Percentiles rank a stretch among this genome's conserved stretches.
phyloP scores from a whole-genome alignment of 441 rosid species.

The Erysimum cheiri region DNA sequence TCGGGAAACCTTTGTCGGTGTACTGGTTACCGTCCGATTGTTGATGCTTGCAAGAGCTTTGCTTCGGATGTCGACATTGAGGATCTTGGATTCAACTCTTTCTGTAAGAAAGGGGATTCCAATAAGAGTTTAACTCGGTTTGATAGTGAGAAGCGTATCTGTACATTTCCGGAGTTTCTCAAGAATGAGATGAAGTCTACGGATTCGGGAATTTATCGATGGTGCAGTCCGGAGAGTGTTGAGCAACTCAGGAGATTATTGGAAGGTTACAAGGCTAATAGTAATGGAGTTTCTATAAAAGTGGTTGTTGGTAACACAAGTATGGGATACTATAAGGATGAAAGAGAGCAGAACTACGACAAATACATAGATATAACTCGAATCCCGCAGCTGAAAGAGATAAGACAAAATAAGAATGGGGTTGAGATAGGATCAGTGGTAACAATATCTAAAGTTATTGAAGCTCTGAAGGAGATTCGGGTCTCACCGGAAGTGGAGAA shows the following conservation, averaged over 20 bases:
- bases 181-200: slow-evolving; percentile 55
- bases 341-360: slow-evolving; percentile 42
- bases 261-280: slow-evolving; percentile 30
- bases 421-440: slow-evolving; percentile 78
- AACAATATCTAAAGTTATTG: slow-evolving; percentile 71
- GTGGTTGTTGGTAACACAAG: slow-evolving; percentile 81
- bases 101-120: slow-evolving; percentile 61
- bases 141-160: slow-evolving; percentile 29
- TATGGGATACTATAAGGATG: slow-evolving; percentile 73
- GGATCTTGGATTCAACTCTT: slow-evolving; percentile 83
- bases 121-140: slow-evolving; percentile 52
- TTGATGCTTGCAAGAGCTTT: slow-evolving; percentile 90
- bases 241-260: slow-evolving; percentile 58
- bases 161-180: slow-evolving; percentile 66
- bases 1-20: slow-evolving; percentile 88
- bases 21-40: slow-evolving; percentile 90
- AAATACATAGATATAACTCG: slow-evolving; percentile 64
- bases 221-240: slow-evolving; percentile 61
- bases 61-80: slow-evolving; percentile 84
- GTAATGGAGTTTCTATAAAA: slow-evolving; percentile 44
- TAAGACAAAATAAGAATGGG: slow-evolving; percentile 52
- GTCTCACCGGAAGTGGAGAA: slow-evolving; percentile 31
- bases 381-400: slow-evolving; percentile 59
- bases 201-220: slow-evolving; percentile 45
- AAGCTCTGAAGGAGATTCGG: slow-evolving; percentile 54